Evolutionary conservation across 495 filamentous ascomycete genomes (phyloP), one percentile per base, ranked within the genome.

Genomic region (Penicillium cosmopolitanum): DNA sequence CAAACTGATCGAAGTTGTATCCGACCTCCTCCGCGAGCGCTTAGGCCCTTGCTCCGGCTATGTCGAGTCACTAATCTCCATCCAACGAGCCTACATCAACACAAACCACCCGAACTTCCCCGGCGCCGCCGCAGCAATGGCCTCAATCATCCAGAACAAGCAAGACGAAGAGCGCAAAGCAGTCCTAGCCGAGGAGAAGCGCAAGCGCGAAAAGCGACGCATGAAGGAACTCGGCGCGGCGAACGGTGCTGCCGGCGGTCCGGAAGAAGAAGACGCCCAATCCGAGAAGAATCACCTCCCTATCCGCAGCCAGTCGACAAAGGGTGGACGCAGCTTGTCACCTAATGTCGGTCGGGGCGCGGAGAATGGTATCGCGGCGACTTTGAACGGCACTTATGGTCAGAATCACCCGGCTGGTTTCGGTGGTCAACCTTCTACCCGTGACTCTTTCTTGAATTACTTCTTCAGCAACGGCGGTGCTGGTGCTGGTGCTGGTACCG

Each of bases 61-160:
- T 66, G 95, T 99, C 5, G 95, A 96, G 69, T 97, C 92, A 21
- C 82, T 99, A 40, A 99, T 98, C 43, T 87, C 94, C 11, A 99
- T 99, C 34, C 95, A 99, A 75, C 84, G 95, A 58, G 95, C 95
- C 15, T 99, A 99, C 72, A 97, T 99, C 74, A 99, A 99, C 75
- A 99, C 95, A 42, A 99, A 99, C 70, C 95, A 99, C 65, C 95
- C 95, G 34, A 99, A 99, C 67, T 99, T 99, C 80, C 84, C 97
- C 19, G 96, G 95, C 44, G 95, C 95, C 11, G 94, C 95, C 7
- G 93, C 92, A n/a, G 95, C 95, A 25, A 99, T 99, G 95, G 91
- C 90, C 55, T 89, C 93, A 10, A 94, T 98, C 51, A 94, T 99
- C 38, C 89, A 87, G 66, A 92, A 88, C 66, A 96, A 93, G 73